Evolutionary conservation across 768 basidiomycete genomes (phyloP).

Genomic region (Kwoniella mangroviensis): DNA sequence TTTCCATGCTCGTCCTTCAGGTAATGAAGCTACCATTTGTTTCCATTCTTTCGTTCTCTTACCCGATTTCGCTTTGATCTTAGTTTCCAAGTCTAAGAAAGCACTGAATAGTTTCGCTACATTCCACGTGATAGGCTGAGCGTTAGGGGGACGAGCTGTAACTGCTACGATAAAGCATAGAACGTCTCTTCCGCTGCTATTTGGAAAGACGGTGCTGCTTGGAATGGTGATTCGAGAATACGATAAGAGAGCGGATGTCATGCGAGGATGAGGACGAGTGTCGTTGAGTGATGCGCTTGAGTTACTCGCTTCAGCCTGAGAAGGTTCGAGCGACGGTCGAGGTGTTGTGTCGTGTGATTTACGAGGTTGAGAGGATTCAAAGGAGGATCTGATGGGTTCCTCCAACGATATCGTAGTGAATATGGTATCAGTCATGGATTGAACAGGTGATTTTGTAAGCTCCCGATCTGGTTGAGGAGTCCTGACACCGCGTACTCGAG

Average conservation of each 20-base stretch:
- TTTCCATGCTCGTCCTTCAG: conserved; percentile 92
- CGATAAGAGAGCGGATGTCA: conserved; percentile 66
- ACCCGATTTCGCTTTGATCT: conserved; percentile 66
- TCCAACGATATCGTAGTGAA: conserved; percentile 10
- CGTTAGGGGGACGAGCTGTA: conserved; percentile 44
- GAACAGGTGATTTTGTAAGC: conserved; percentile 13
- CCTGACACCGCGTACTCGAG: conserved; percentile 18
- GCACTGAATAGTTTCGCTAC: conserved; percentile 95
- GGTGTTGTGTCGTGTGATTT: conserved; percentile 26
- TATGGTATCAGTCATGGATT: conserved; percentile 13
- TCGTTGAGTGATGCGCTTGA: neutral
- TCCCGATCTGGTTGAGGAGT: conserved; percentile 19
- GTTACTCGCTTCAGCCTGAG: conserved; percentile 3
- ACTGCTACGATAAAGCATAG: conserved; percentile 83
- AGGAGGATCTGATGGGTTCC: conserved; percentile 15
- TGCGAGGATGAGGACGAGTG: conserved; percentile 12
- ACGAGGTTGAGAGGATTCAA: conserved; percentile 20
- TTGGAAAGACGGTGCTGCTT: conserved; percentile 81
- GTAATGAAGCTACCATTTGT: conserved; percentile 74
- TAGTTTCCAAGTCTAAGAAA: conserved; percentile 81
- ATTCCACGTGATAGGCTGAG: conserved; percentile 65
- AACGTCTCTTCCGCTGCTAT: conserved; percentile 89
- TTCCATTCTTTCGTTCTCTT: conserved; percentile 69
- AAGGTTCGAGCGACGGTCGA: conserved; percentile 24
- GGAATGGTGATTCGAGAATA: conserved; percentile 73